A percentile compares a stretch with the other conserved stretches of the same genome.
Conservation (phyloP, 129 eudicot species). For the Helichrysum umbraculigerum region DNA sequence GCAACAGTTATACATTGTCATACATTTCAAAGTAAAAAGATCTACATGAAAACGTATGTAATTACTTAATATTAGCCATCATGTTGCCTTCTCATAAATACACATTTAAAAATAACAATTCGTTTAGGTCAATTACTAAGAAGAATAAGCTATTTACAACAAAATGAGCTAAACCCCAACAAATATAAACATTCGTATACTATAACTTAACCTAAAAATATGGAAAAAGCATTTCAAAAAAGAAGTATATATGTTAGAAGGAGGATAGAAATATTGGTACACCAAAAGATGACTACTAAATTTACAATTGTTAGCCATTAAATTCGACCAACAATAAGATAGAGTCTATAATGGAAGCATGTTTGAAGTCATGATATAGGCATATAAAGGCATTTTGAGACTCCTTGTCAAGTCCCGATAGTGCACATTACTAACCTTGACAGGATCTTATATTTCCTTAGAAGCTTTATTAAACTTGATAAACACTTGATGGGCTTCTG, state of each 20-base stretch:
- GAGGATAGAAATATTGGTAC: neutral
- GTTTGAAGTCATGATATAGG: neutral
- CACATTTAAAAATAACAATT: no score
- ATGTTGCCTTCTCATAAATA: no score
- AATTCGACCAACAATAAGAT: neutral
- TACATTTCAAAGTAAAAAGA: no score
- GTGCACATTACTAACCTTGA: constrained; percentile 54
- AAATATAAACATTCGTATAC: neutral
- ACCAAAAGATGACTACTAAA: neutral
- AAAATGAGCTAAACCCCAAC: neutral
- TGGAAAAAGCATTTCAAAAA: neutral
- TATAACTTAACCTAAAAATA: neutral
- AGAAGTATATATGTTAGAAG: neutral
- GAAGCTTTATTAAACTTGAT: constrained; percentile 87
- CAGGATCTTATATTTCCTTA: constrained; percentile 92
- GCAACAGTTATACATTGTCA: no score
- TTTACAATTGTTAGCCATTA: constrained; percentile 6
- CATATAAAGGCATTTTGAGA: neutral
- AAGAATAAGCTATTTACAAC: no score
- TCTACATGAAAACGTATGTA: no score
- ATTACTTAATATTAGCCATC: no score
- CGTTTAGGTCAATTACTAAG: no score
- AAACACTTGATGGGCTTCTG: constrained; percentile 69
- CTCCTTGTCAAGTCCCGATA: neutral
- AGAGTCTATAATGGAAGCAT: neutral